These are phyloP conservation scores for Nannochloris sp. DNA, from an alignment of 139 green algal genomes.

Conservation along the genomic window DNA sequence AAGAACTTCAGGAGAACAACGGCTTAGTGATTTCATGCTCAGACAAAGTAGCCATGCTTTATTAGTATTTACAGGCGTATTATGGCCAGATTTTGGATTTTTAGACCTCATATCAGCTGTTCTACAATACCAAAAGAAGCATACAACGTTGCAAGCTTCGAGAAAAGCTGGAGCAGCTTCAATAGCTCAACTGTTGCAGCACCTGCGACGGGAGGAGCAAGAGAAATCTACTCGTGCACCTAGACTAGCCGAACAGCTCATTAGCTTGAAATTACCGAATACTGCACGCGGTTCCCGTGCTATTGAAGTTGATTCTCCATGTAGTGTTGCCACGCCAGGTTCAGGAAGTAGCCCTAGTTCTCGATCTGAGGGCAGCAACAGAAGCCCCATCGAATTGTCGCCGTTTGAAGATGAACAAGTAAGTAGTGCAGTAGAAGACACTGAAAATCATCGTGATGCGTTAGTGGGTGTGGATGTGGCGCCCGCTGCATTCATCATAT, in stretches of 20 bases:
- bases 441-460: no score
- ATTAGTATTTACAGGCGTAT: slow-evolving; percentile 59
- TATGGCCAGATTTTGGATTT: slow-evolving; percentile 88
- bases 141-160: background rate
- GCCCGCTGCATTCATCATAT: no score
- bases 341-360: slow-evolving; percentile 1
- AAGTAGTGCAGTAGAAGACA: no score
- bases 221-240: no score
- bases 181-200: background rate
- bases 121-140: slow-evolving; percentile 42
- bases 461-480: no score
- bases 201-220: background rate
- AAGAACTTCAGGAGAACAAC: slow-evolving; percentile 80
- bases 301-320: background rate
- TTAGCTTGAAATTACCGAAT: no score
- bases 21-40: slow-evolving; percentile 86
- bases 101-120: slow-evolving; percentile 54
- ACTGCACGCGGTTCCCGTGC: no score
- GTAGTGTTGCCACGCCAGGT: background rate
- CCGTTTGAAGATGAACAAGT: no score
- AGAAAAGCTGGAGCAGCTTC: background rate
- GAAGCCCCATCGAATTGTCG: no score
- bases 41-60: slow-evolving; percentile 63
- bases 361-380: no score
- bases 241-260: no score